Evolutionary conservation across 768 basidiomycete species (phyloP).

Genomic region (Termitomyces sp.): DNA sequence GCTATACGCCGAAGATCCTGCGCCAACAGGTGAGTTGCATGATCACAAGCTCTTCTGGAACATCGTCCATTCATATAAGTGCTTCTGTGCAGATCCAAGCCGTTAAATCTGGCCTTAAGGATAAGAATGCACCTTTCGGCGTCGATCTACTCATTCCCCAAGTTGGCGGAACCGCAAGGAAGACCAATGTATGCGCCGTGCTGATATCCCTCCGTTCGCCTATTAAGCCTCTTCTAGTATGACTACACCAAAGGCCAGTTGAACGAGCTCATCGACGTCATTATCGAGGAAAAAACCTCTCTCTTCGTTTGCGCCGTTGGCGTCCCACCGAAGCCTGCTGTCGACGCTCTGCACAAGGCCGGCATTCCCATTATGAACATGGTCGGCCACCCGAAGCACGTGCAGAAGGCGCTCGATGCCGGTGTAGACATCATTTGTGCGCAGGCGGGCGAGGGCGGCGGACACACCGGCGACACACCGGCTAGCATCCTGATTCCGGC

Average conservation of each 20-base stretch:
- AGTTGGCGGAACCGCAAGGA: constrained; percentile 80
- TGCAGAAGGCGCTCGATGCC: constrained; percentile 68
- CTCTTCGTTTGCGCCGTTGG: constrained; percentile 93
- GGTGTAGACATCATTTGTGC: constrained; percentile 94
- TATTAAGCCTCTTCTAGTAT: constrained; percentile 34
- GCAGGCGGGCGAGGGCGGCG: constrained; percentile 90
- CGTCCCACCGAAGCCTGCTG: constrained; percentile 74
- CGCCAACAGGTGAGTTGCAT: constrained; percentile 56
- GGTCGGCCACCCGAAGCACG: constrained; percentile 95
- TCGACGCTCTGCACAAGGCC: constrained; percentile 78
- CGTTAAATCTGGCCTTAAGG: constrained; percentile 65
- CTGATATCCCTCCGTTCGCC: neutral
- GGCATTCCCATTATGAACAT: constrained; percentile 92
- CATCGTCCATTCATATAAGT: neutral
- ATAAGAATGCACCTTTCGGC: constrained; percentile 81
- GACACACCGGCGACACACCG: constrained; percentile 81
- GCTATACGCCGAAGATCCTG: constrained; percentile 79
- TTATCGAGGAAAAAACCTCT: constrained; percentile 83
- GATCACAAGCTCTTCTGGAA: neutral
- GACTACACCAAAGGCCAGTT: constrained; percentile 91
- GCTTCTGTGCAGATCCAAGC: constrained; percentile 51
- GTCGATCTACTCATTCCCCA: constrained; percentile 89
- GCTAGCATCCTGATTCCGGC: constrained; percentile 87
- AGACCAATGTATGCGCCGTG: constrained; percentile 66
- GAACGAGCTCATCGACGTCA: constrained; percentile 78